Percentiles rank a stretch among this genome's conserved stretches.
Evolutionary conservation across 2,329 filamentous ascomycete species (phyloP).

Genomic region (Kalmusia sp.): DNA sequence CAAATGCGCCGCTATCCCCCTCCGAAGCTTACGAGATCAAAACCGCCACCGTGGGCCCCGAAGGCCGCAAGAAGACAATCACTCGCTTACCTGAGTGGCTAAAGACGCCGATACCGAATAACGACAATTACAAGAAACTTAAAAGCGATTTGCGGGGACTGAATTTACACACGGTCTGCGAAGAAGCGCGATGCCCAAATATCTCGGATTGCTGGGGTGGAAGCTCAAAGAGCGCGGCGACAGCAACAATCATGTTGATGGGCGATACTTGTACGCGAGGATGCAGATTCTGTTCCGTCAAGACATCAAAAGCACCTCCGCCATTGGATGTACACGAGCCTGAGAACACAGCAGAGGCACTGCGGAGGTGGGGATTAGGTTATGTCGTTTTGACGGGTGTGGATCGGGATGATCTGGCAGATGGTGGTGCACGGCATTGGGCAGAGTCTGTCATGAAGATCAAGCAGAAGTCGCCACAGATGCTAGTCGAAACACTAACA

Average conservation of each 20-base stretch:
- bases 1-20: conserved; percentile 49
- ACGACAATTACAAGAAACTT: conserved; percentile 90
- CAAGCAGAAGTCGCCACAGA: conserved; percentile 73
- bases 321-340: conserved; percentile 95
- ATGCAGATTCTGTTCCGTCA: conserved; percentile 96
- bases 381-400: conserved; percentile 96
- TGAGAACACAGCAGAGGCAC: conserved; percentile 93
- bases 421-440: conserved; percentile 89
- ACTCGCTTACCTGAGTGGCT: conserved; percentile 89
- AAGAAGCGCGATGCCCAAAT: conserved; percentile 96
- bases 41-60: conserved; percentile 67
- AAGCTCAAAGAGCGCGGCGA: conserved; percentile 84
- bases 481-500: conserved; percentile 83
- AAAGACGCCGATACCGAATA: conserved; percentile 90
- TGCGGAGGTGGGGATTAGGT: conserved; percentile 90
- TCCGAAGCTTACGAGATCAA: conserved; percentile 67
- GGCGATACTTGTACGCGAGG: conserved; percentile 97
- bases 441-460: conserved; percentile 94
- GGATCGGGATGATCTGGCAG: conserved; percentile 88
- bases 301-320: conserved; percentile 78
- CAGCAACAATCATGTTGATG: conserved; percentile 99
- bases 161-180: conserved; percentile 93
- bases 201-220: conserved; percentile 99
- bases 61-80: conserved; percentile 69
- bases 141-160: conserved; percentile 91